Evolutionary conservation across 345 rosid genomes (phyloP).

Genomic region (Cardamine chenopodiifolia): DNA sequence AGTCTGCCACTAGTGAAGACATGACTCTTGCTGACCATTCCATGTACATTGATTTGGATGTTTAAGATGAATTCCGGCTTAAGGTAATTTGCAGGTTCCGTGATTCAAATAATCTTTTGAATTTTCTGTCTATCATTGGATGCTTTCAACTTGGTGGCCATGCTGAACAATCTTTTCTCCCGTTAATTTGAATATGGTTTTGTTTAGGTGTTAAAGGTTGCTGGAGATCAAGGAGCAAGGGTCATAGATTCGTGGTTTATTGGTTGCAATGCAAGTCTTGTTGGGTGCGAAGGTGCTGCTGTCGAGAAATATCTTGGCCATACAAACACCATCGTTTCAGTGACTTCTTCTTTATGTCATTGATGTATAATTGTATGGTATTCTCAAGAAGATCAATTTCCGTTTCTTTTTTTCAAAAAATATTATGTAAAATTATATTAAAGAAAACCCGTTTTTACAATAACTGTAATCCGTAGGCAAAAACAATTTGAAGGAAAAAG

Average conservation of each 20-base stretch:
- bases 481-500: no score
- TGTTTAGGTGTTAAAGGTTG: constrained; percentile 70
- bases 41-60: no score
- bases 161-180: constrained; percentile 2
- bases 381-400: not conserved
- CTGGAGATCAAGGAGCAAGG: constrained; percentile 65
- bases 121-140: no score
- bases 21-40: no score
- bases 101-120: no score
- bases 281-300: constrained; percentile 86
- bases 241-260: constrained; percentile 68
- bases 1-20: no score
- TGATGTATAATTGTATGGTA: not conserved
- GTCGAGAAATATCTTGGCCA: constrained; percentile 73
- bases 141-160: not conserved
- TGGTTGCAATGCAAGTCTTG: constrained; percentile 73
- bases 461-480: no score
- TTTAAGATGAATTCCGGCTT: no score
- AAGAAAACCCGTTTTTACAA: no score
- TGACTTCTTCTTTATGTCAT: constrained; percentile 52
- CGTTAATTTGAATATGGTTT: constrained; percentile 16
- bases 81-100: no score
- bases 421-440: no score
- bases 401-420: no score
- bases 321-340: constrained; percentile 71